Conservation (phyloP, 768 basidiomycete species). For the Mrakia frigida region DNA sequence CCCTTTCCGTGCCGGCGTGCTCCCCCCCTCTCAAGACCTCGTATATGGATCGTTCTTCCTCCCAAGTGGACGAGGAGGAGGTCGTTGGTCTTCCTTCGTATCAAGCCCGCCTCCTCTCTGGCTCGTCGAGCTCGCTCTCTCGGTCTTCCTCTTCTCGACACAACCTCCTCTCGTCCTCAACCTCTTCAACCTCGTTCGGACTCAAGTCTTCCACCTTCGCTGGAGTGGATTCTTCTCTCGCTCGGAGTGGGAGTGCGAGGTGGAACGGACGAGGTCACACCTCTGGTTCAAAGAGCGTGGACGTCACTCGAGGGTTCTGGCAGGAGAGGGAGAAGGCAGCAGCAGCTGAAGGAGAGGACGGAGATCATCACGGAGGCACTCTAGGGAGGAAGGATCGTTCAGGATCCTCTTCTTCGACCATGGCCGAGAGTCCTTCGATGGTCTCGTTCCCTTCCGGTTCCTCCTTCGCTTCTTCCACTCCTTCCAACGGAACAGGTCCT, state of each 20-base stretch:
- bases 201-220: not conserved
- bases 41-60: not conserved
- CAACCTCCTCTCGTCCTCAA: slow-evolving; percentile 10
- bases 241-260: not conserved
- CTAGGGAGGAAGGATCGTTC: not conserved
- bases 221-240: not conserved
- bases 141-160: slow-evolving; percentile 18
- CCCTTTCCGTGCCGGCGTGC: not conserved
- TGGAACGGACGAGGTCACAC: slow-evolving; percentile 22
- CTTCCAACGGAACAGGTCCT: slow-evolving; percentile 16
- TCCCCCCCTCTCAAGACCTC: not conserved
- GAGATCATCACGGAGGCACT: not conserved
- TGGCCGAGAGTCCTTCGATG: not conserved
- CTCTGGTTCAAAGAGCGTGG: slow-evolving; percentile 29
- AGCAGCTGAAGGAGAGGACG: slow-evolving; percentile 8
- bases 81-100: slow-evolving; percentile 23
- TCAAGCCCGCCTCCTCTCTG: slow-evolving; percentile 29
- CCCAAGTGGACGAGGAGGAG: not conserved
- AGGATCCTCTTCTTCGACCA: slow-evolving; percentile 2
- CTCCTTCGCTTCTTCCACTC: slow-evolving; percentile 14
- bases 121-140: slow-evolving; percentile 13
- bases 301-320: slow-evolving; percentile 32
- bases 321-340: slow-evolving; percentile 26
- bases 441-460: slow-evolving; percentile 14
- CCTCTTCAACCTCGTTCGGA: not conserved